Evolutionary conservation across 441 rosid species (phyloP).

Genomic region (Euphorbia corollata): DNA sequence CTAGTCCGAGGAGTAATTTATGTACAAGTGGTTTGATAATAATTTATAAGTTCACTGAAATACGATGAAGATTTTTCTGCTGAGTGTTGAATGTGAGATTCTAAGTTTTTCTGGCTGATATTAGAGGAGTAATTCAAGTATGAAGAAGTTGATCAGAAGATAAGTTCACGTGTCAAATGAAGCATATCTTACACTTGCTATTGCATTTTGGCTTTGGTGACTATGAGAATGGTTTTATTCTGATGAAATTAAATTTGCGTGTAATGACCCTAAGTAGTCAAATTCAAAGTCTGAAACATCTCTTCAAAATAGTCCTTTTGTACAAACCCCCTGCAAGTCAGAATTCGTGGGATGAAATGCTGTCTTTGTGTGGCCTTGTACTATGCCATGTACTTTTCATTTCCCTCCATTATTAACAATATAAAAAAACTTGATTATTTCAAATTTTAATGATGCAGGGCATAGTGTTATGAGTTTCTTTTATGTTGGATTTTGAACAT

Average conservation of each 20-base stretch:
- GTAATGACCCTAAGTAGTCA: no score
- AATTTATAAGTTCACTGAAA: background rate
- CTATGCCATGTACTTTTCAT: background rate
- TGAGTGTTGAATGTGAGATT: background rate
- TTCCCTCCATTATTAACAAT: background rate
- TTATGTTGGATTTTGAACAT: background rate
- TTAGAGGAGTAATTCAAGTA: background rate
- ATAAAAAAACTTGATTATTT: no score
- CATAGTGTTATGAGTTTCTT: no score
- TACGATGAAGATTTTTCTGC: background rate
- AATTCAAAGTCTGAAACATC: no score
- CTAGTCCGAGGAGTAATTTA: background rate
- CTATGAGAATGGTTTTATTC: background rate
- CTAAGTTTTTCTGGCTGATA: background rate
- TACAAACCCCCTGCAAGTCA: background rate
- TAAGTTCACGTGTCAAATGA: background rate
- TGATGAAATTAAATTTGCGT: background rate
- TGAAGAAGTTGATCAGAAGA: conserved; percentile 5
- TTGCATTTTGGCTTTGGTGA: background rate
- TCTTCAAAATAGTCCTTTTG: background rate
- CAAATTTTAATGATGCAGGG: no score
- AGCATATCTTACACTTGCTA: background rate
- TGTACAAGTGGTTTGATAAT: background rate
- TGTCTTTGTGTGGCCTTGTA: background rate
- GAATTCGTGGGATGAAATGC: background rate